Evolutionary conservation across 805 yeast species (phyloP).

Genomic region (Zygosaccharomyces bisporus): DNA sequence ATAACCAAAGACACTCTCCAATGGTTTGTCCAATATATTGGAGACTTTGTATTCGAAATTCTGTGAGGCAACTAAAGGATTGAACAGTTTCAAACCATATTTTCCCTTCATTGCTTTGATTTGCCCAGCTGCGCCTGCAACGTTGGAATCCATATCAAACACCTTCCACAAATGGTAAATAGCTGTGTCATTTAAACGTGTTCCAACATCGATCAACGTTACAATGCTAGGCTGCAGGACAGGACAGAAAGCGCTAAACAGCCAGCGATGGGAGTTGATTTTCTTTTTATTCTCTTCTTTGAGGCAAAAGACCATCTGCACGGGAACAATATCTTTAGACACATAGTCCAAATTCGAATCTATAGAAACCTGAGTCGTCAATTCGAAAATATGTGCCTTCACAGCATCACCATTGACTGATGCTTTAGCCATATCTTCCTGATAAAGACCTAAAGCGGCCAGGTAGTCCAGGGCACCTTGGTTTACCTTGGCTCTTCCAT

Average conservation of each 20-base stretch:
- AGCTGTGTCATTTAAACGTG: slow-evolving; percentile 85
- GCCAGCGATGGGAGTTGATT: slow-evolving; percentile 97
- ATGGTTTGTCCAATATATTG: slow-evolving; percentile 90
- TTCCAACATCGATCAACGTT: slow-evolving; percentile 92
- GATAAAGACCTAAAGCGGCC: slow-evolving; percentile 95
- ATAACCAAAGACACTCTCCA: slow-evolving; percentile 89
- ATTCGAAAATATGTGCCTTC: slow-evolving; percentile 90
- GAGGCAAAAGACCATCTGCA: slow-evolving; percentile 86
- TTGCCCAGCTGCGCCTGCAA: slow-evolving; percentile 99
- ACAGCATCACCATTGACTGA: slow-evolving; percentile 89
- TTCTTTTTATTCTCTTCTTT: slow-evolving; percentile 91
- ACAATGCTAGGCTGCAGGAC: slow-evolving; percentile 87
- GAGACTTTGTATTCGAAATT: slow-evolving; percentile 96
- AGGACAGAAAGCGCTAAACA: slow-evolving; percentile 93
- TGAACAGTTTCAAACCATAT: slow-evolving; percentile 72
- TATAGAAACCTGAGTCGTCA: slow-evolving; percentile 91
- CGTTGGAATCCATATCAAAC: slow-evolving; percentile 91
- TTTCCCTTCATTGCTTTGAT: slow-evolving; percentile 93
- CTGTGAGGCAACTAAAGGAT: slow-evolving; percentile 94
- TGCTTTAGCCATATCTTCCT: slow-evolving; percentile 95
- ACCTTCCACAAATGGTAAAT: slow-evolving; percentile 96
- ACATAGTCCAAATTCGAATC: slow-evolving; percentile 86
- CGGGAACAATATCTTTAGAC: slow-evolving; percentile 90
- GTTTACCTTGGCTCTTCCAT: slow-evolving; percentile 86
- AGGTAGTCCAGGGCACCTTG: slow-evolving; percentile 82